phyloP scores from a whole-genome alignment of 768 basidiomycete genomes.

The Suillus fuscotomentosus region DNA sequence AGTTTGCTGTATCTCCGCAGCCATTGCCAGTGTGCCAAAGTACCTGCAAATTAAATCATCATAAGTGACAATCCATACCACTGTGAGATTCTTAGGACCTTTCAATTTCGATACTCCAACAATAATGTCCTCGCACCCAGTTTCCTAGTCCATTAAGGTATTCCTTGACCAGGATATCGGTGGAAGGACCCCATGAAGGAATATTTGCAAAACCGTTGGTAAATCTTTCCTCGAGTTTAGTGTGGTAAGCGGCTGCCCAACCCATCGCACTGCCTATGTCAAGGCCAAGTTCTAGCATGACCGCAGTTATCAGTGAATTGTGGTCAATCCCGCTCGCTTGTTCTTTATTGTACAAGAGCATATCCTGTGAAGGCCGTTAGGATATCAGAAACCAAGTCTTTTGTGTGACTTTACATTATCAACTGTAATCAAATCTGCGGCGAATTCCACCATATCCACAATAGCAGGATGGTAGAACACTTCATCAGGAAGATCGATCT shows the following conservation, averaged over 20 bases:
- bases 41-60: no score
- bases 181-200: slow-evolving; percentile 25
- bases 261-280: slow-evolving; percentile 28
- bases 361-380: slow-evolving; percentile 23
- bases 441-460: no score
- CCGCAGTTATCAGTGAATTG: slow-evolving; percentile 31
- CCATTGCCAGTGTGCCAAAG: no score
- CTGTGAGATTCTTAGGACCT: slow-evolving; percentile 5
- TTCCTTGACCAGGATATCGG: slow-evolving; percentile 21
- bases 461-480: no score
- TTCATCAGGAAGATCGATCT: no score
- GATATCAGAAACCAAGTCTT: not conserved
- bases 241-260: slow-evolving; percentile 20
- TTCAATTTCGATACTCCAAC: slow-evolving; percentile 30
- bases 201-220: slow-evolving; percentile 17
- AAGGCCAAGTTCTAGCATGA: slow-evolving; percentile 28
- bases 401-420: slow-evolving; percentile 18
- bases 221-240: slow-evolving; percentile 15
- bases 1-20: no score
- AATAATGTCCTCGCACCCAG: slow-evolving; percentile 25
- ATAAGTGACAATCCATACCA: not conserved
- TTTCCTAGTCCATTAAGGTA: slow-evolving; percentile 26
- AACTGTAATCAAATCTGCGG: slow-evolving; percentile 1
- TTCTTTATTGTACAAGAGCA: slow-evolving; percentile 36
- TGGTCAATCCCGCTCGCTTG: slow-evolving; percentile 31